Base-by-base conservation (phyloP, 805 yeast genomes). In the Blastobotrys attinorum region DNA sequence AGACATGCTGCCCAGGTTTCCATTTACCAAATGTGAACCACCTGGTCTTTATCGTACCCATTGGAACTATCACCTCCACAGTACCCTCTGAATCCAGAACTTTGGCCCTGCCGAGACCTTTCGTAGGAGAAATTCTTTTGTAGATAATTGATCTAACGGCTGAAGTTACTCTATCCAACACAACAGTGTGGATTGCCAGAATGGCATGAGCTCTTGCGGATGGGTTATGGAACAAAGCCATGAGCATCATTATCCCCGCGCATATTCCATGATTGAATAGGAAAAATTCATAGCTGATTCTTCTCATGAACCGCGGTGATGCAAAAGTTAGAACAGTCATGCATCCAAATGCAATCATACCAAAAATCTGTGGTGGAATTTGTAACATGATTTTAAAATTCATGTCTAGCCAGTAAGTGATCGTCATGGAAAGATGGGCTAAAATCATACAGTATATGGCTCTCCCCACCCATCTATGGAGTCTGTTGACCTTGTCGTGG, bases 281-380 rank as follows among this genome's bases (percentile, higher is more conserved):
- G 48, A 72, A 71, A 46, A 69, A 55, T 33, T 72, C 76, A 47
- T 61, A 72, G 3, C 72, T 65, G 41, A 57, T 58, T 40, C 54
- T 61, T 44, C 77, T 49, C 8, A 72, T 52, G 29, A 63, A 52
- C 42, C 58, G 60, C 15, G 64, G 34, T 29, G 69, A 62, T 3
- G 63, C 70, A 58, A 66, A 61, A 7, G 61, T 61, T 42, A 71
- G 51, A 36, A 69, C 38, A 20, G 59, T 60, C 53, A 70, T 61
- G 35, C 64, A 56, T 4, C 59, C 62, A 46, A 63, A 67, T 2
- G 75, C 68, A 37, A 72, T 71, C 55, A 67, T 62, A 6, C 77
- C 77, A 55, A 72, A 72, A n/a, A 68, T 67, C 46, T 68, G 72
- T 1, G 76, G 76, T 3, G 77, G 77, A 35, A 71, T 71, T 18